Base-by-base conservation (phyloP, 2,329 filamentous ascomycete species). In the Aspergillus sp. region DNA sequence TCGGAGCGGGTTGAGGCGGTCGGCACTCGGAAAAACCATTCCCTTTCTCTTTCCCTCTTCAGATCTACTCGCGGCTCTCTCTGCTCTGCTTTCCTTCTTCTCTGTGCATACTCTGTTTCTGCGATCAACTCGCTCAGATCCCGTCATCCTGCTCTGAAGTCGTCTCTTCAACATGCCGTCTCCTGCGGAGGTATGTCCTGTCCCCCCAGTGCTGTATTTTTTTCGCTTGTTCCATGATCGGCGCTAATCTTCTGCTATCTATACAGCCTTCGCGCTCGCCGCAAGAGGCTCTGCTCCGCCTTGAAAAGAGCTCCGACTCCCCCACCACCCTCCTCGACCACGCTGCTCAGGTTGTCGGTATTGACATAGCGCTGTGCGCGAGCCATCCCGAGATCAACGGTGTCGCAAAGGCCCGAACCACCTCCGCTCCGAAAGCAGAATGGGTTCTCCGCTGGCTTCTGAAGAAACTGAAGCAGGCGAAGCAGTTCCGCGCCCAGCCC, bases 371-470 rank as follows among this genome's bases (percentile, higher is more conserved):
- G 5, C 36, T 55, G 37, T 51, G 49, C 39, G 46, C 49, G 16
- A 52, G 50, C 36, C 45, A 55, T 35, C 51, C 50, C 15, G 48
- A 53, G 29, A 48, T 51, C 29, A 49, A 49, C 26, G 39, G 44
- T 36, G 34, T 43, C 43, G 35, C 35, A 27, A 37, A 46, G 20
- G 34, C 44, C 7, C 47, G 37, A 34, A 38, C 30, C 14, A 44
- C 45, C 29, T 48, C 60, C 8, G 57, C 60, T 4, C 64, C 62
- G 16, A 70, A 73, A 48, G 72, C 76, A 47, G 76, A 82, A 62
- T 82, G 77, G 75, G 67, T 80, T 10, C 52, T 81, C 36, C 70
- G 72, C 48, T 82, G 79, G 79, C 57, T 81, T 15, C 60, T 80
- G 45, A 77, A 74, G 45, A 78, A 72, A 49, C 43, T 80, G 32